Evolutionary conservation across 176 grass and related monocot genomes (phyloP).

Genomic region (Musa acuminata): DNA sequence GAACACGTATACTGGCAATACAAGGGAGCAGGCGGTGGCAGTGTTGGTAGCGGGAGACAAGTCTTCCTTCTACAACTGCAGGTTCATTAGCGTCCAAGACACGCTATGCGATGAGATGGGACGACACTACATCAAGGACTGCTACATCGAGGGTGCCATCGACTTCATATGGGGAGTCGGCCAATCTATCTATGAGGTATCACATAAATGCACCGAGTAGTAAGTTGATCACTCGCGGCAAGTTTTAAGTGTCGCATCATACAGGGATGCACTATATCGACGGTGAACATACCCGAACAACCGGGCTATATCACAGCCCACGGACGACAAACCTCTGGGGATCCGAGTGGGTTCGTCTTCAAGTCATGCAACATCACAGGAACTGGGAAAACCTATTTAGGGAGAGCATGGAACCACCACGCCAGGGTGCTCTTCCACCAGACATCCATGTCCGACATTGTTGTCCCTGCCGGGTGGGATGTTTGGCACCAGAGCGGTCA

Average conservation of each 20-base stretch:
- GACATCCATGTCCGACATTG: slow-evolving; percentile 44
- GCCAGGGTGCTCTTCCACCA: too few species aligned
- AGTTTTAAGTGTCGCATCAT: too few species aligned
- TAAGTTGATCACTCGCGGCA: too few species aligned
- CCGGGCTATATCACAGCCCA: too few species aligned
- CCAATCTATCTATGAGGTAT: slow-evolving; percentile 24
- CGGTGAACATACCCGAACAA: too few species aligned
- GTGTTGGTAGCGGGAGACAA: slow-evolving; percentile 38
- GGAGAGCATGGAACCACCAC: too few species aligned
- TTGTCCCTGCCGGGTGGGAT: slow-evolving; percentile 48
- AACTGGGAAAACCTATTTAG: too few species aligned
- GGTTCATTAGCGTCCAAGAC: slow-evolving; percentile 59
- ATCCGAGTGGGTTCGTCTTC: too few species aligned
- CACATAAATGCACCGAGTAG: too few species aligned
- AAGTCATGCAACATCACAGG: too few species aligned
- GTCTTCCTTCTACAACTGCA: slow-evolving; percentile 50
- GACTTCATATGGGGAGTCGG: slow-evolving; percentile 78
- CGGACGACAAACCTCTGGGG: too few species aligned
- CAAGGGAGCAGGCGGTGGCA: slow-evolving; percentile 40
- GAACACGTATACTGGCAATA: slow-evolving; percentile 36
- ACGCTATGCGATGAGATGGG: slow-evolving; percentile 45
- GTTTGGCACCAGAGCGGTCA: slow-evolving; percentile 35
- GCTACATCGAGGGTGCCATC: slow-evolving; percentile 40
- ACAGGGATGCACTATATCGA: too few species aligned
- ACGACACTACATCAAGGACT: slow-evolving; percentile 56